Evolutionary conservation across 345 rosid species (phyloP).

Genomic region (Aethionema arabicum): DNA sequence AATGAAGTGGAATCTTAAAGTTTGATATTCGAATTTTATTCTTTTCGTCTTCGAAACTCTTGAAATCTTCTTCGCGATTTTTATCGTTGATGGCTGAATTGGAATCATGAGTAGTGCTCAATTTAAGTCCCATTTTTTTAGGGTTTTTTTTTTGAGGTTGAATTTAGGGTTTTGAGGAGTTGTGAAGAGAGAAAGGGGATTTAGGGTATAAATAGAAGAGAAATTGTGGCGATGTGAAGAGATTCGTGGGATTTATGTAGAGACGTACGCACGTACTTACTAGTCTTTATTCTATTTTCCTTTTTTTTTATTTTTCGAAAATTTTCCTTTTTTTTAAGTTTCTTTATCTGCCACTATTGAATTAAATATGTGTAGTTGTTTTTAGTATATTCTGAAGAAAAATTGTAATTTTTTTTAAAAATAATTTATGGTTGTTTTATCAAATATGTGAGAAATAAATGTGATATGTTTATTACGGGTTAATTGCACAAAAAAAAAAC

Average conservation of each 20-base stretch:
- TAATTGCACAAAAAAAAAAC: too few relatives aligned
- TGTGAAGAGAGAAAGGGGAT: neutral
- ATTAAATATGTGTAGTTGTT: conserved; percentile 2
- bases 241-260: conserved; percentile 30
- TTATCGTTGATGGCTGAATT: conserved; percentile 11
- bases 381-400: neutral
- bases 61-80: conserved; percentile 12
- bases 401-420: neutral
- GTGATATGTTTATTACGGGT: too few relatives aligned
- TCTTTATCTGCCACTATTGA: neutral
- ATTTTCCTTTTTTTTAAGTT: neutral
- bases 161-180: conserved; percentile 3
- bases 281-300: too few relatives aligned
- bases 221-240: conserved; percentile 21
- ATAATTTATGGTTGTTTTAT: too few relatives aligned
- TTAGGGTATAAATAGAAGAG: conserved; percentile 27
- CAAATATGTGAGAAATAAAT: too few relatives aligned
- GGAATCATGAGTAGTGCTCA: conserved; percentile 5
- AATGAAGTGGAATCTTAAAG: conserved; percentile 62
- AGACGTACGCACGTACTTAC: conserved; percentile 31
- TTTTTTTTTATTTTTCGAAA: neutral
- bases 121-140: conserved; percentile 26
- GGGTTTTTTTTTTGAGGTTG: neutral
- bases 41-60: neutral
- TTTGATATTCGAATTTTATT: conserved; percentile 2